These are phyloP conservation scores for Leccinum subspadiceum DNA, from an alignment of 1,284 basidiomycete genomes.

Conservation along the genomic window DNA sequence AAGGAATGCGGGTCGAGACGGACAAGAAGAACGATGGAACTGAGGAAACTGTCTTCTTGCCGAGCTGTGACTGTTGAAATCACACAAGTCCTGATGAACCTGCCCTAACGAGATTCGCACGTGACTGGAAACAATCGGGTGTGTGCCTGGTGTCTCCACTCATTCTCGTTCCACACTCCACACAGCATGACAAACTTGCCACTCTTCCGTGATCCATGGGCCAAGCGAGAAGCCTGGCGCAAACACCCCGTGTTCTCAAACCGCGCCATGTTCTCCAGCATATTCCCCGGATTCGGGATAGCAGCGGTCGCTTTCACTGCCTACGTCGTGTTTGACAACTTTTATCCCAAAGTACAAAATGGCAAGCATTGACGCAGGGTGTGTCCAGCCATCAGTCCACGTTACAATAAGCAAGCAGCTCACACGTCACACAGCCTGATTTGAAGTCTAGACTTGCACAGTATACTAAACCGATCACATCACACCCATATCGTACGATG, in stretches of 20 bases:
- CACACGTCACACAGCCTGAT: conserved; percentile 3
- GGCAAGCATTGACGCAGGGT: conserved; percentile 32
- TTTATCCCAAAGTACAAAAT: conserved; percentile 41
- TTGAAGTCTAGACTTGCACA: conserved; percentile 10
- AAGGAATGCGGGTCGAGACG: conserved; percentile 1
- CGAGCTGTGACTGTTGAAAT: conserved; percentile 31
- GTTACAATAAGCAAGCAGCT: not conserved
- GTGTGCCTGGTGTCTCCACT: not conserved
- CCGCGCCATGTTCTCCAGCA: conserved; percentile 79
- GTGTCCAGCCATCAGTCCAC: conserved; percentile 6
- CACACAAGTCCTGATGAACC: conserved; percentile 50
- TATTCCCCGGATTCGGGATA: conserved; percentile 93
- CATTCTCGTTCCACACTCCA: conserved; percentile 3
- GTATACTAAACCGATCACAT: conserved; percentile 5
- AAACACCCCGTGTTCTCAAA: conserved; percentile 85
- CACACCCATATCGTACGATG: not conserved
- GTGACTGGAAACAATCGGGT: conserved; percentile 20
- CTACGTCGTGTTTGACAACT: conserved; percentile 84
- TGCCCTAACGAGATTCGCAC: conserved; percentile 51
- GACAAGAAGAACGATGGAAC: conserved; percentile 21
- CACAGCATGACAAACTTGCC: conserved; percentile 58
- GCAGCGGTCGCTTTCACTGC: conserved; percentile 87
- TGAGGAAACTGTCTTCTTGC: conserved; percentile 19
- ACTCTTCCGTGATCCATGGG: conserved; percentile 91
- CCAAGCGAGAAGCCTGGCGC: conserved; percentile 91